Percentiles rank a stretch among this genome's conserved stretches.
phyloP scores from a whole-genome alignment of 495 filamentous ascomycete species.

The Penicillium silybi region DNA sequence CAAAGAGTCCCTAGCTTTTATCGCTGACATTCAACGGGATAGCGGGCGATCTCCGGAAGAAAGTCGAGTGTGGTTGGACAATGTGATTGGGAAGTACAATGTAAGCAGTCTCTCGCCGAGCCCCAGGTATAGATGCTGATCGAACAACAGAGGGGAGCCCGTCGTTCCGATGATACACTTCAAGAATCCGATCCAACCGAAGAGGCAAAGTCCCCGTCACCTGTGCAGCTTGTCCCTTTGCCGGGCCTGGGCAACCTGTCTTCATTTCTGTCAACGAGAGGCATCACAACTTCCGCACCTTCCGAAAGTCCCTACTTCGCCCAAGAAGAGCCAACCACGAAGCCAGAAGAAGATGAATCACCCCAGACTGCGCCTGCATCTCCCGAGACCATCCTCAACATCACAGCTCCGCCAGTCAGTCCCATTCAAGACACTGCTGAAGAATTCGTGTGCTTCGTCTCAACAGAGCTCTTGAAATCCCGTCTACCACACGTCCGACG shows the following conservation, averaged over 20 bases:
- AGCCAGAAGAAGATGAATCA: neutral
- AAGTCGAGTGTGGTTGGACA: neutral
- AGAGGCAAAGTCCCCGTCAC: neutral
- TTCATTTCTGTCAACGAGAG: constrained; percentile 31
- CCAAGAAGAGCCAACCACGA: neutral
- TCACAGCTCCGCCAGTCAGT: neutral
- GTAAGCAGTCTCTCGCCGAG: neutral
- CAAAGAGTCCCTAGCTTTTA: no score
- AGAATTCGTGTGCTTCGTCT: constrained; percentile 18
- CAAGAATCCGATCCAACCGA: neutral
- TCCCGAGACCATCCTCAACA: neutral
- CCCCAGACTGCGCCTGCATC: neutral
- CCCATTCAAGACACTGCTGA: neutral
- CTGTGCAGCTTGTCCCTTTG: neutral
- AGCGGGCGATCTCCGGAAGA: neutral
- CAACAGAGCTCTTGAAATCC: constrained; percentile 27
- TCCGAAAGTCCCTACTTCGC: neutral
- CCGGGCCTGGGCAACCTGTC: constrained; percentile 18
- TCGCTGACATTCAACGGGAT: neutral
- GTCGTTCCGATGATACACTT: neutral
- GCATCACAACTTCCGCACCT: neutral
- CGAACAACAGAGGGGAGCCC: neutral
- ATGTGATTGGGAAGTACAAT: neutral
- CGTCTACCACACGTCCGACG: constrained; percentile 20
- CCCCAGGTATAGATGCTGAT: neutral